Evolutionary conservation across 352 stramenopile genomes (phyloP), one percentile per base, ranked within the genome.

Genomic region (Globisporangium paddicum): DNA sequence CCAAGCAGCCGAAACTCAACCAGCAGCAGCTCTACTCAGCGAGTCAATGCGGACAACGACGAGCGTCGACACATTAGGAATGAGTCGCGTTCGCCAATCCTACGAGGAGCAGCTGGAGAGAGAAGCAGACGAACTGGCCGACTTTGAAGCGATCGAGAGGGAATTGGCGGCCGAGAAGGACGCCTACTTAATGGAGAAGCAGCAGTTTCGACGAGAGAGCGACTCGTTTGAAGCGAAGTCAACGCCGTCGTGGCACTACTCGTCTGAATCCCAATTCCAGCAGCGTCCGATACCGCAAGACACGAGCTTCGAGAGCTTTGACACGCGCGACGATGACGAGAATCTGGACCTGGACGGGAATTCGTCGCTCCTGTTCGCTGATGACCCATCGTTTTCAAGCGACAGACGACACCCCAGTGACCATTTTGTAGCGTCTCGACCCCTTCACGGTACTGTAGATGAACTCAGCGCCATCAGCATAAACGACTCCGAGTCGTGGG

Each of bases 401-500:
- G 55, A 64, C 30, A 47, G 63, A 13, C 45, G 28, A n/a, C 56
- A 44, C 13, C 32, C 64, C 52, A 64, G 60, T 18, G 63, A 60
- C 47, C 61, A 65, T 38, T 76, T 72, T 52, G 59, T 8, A 25
- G 2, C 16, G 26, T 30, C 21, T 26, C 32, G 40, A 19, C 26
- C 25, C n/a, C 32, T 32, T 48, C 35, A 28, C n/a, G 54, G 65
- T 34, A 19, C 57, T 40, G 50, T 21, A 28, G 90, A 81, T 0
- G 79, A 93, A 18, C 59, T 89, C 7, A 93, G 83, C 30, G 83
- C 80, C 26, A 64, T 92, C 34, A 95, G 86, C 58, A 73, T 93
- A 34, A 75, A 91, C 47, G 83, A 95, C 64, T 92, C 86, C 26
- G 79, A 86, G 52, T 73, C 83, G 1, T 95, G 86, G 86, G 72